Evolutionary conservation across 192 early-diverging fungal genomes (phyloP).

Genomic region (Backusella australiensis): DNA sequence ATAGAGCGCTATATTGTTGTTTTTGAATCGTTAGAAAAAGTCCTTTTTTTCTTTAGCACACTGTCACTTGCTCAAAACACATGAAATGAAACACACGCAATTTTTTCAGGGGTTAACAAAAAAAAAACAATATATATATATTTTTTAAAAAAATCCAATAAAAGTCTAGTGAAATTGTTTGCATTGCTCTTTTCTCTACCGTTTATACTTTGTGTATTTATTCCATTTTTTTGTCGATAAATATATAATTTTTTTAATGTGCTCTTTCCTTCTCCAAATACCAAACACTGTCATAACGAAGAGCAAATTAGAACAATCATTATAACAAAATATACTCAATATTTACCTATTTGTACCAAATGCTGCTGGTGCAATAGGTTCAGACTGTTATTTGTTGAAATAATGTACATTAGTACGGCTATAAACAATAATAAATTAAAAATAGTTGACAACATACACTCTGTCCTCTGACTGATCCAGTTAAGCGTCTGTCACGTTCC

Average conservation of each 20-base stretch:
- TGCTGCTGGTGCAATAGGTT: conserved; percentile 54
- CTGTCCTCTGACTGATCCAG: conserved; percentile 69
- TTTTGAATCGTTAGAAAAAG: not conserved
- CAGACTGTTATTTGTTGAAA: conserved; percentile 14
- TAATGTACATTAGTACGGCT: not conserved
- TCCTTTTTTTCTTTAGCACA: not conserved
- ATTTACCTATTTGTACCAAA: conserved; percentile 58
- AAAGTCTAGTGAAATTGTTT: conserved; percentile 1
- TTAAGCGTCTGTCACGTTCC: conserved; percentile 72
- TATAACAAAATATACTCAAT: not conserved
- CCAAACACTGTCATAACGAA: conserved; percentile 53
- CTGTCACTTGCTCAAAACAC: not conserved
- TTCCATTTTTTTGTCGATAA: not conserved
- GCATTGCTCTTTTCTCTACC: not conserved
- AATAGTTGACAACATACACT: conserved; percentile 34
- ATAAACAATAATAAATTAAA: not conserved
- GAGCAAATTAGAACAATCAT: not conserved
- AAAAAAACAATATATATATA: not conserved
- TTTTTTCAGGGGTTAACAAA: not conserved
- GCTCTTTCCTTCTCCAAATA: conserved; percentile 51
- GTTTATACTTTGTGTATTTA: not conserved
- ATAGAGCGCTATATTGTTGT: too few species aligned
- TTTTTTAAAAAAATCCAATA: not conserved
- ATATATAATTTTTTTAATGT: conserved; percentile 15
- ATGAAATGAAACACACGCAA: not conserved